Conservation (phyloP, 2,329 filamentous ascomycete species). For the Colletotrichum plurivorum region DNA sequence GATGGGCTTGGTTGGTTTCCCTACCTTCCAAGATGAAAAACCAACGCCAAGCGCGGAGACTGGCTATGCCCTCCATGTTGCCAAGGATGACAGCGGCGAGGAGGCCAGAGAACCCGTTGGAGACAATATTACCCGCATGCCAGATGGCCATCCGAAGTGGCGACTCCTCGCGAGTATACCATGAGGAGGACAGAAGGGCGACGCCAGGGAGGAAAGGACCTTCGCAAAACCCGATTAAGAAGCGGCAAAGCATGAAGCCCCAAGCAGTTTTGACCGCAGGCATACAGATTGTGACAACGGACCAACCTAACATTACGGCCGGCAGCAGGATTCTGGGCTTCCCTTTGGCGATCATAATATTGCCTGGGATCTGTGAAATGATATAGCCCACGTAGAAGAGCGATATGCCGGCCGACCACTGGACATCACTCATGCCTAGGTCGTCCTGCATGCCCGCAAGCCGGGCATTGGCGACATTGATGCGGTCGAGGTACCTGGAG, state of each 20-base stretch:
- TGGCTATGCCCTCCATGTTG: conserved; percentile 56
- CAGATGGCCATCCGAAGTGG: conserved; percentile 60
- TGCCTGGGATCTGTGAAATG: conserved; percentile 61
- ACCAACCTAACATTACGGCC: conserved; percentile 57
- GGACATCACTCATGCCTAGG: conserved; percentile 50
- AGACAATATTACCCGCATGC: conserved; percentile 61
- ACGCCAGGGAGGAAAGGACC: conserved; percentile 62
- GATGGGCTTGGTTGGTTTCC: background rate
- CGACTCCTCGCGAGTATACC: conserved; percentile 61
- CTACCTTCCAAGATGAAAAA: conserved; percentile 55
- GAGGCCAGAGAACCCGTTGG: conserved; percentile 59
- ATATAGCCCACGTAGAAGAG: conserved; percentile 63
- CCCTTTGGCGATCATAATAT: conserved; percentile 59
- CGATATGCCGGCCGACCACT: conserved; percentile 58
- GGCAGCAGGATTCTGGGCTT: conserved; percentile 53
- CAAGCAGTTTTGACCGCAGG: conserved; percentile 51
- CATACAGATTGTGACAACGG: conserved; percentile 60
- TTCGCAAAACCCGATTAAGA: conserved; percentile 49
- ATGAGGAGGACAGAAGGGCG: conserved; percentile 61
- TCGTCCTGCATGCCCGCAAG: conserved; percentile 55
- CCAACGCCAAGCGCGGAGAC: conserved; percentile 57
- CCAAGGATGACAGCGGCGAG: conserved; percentile 59
- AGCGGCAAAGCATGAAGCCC: conserved; percentile 50
- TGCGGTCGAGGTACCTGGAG: conserved; percentile 63
- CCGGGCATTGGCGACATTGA: conserved; percentile 62